Evolutionary conservation across 768 basidiomycete genomes (phyloP).

Genomic region (Leucocoprinus birnbaumii): DNA sequence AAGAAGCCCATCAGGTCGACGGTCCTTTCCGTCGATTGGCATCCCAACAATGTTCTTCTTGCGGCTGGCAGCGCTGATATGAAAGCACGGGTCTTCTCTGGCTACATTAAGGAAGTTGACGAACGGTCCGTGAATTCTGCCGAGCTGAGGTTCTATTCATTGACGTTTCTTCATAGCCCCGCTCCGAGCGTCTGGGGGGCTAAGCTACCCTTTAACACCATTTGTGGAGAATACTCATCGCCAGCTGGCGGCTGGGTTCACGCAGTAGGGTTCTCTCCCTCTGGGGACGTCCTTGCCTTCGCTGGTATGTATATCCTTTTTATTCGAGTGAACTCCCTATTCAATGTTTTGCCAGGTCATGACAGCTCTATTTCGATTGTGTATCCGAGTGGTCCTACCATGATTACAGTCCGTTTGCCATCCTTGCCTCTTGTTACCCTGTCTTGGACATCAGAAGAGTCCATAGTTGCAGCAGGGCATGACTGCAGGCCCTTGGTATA

Average conservation of each 20-base stretch:
- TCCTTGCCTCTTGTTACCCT: conserved; percentile 84
- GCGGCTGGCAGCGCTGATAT: conserved; percentile 97
- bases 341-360: conserved; percentile 60
- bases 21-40: conserved; percentile 94
- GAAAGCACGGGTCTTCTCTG: conserved; percentile 97
- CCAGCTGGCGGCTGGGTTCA: conserved; percentile 98
- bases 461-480: conserved; percentile 90
- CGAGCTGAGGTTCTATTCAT: background rate
- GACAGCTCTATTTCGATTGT: conserved; percentile 93
- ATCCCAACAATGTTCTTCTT: conserved; percentile 96
- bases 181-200: conserved; percentile 94
- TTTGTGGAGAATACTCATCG: conserved; percentile 91
- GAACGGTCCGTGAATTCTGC: conserved; percentile 57
- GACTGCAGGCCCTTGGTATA: conserved; percentile 96
- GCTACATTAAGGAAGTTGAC: conserved; percentile 98
- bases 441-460: conserved; percentile 80
- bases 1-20: conserved; percentile 98
- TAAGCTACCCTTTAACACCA: conserved; percentile 94
- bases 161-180: conserved; percentile 50
- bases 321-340: background rate
- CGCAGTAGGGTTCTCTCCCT: conserved; percentile 92
- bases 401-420: conserved; percentile 73
- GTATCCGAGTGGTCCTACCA: conserved; percentile 76
- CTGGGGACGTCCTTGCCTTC: conserved; percentile 92
- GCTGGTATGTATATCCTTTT: conserved; percentile 60